Evolutionary conservation across 306 rosid genomes (phyloP).

Genomic region (Quercus parvula): DNA sequence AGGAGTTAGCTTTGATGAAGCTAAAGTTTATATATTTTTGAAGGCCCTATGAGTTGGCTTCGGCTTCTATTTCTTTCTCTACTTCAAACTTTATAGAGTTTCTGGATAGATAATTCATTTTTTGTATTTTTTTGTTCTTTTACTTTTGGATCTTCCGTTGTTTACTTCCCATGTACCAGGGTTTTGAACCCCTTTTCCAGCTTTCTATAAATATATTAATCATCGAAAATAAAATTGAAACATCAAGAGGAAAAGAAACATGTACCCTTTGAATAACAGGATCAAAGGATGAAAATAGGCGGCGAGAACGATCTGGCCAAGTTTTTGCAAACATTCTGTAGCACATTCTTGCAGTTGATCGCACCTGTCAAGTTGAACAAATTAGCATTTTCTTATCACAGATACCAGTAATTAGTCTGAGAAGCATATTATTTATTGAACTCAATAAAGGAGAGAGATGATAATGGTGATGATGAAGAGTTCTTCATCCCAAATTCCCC

Average conservation of each 20-base stretch:
- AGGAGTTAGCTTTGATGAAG: too few species aligned
- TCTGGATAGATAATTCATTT: too few species aligned
- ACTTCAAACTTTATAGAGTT: too few species aligned
- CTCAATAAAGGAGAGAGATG: neutral
- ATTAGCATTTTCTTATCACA: conserved; percentile 8
- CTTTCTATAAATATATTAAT: too few species aligned
- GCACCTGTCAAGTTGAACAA: conserved; percentile 67
- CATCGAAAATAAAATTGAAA: neutral
- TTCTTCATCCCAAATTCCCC: neutral
- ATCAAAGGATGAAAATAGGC: conserved; percentile 82
- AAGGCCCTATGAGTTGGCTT: too few species aligned
- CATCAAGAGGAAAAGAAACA: conserved; percentile 20
- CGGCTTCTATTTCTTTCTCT: too few species aligned
- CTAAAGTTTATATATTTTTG: too few species aligned
- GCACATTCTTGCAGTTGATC: conserved; percentile 93
- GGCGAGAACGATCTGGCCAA: conserved; percentile 94
- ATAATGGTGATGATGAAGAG: neutral
- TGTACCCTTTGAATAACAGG: conserved; percentile 95
- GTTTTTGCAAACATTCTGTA: conserved; percentile 97
- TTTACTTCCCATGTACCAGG: too few species aligned
- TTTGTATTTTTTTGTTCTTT: too few species aligned
- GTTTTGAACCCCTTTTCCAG: too few species aligned
- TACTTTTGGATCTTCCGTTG: too few species aligned
- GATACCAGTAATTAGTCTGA: neutral
- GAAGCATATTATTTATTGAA: neutral